Conservation (phyloP, 164 flowering plant species). For the Taxillus chinensis region DNA sequence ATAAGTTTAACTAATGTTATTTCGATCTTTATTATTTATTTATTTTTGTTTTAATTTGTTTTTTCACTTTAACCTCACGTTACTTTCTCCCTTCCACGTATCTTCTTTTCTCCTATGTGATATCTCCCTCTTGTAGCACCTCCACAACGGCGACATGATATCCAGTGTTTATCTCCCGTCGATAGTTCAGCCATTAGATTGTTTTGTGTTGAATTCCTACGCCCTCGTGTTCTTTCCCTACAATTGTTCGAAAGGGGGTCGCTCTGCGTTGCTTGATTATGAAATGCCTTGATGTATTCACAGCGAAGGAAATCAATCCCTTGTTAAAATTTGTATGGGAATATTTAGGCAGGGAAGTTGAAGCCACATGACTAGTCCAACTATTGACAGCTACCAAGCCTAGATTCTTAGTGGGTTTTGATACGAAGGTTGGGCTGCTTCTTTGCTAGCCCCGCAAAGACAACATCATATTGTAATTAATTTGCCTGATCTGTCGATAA, state of each 20-base stretch:
- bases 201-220: constrained; percentile 23
- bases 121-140: too few relatives aligned
- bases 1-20: too few relatives aligned
- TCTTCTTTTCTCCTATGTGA: too few relatives aligned
- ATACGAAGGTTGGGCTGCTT: constrained; percentile 36
- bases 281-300: constrained; percentile 42
- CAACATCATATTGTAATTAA: too few relatives aligned
- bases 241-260: constrained; percentile 36
- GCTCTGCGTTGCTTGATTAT: constrained; percentile 28
- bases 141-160: too few relatives aligned
- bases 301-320: constrained; percentile 34
- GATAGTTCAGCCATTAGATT: constrained; percentile 25
- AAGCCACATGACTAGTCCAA: constrained; percentile 35
- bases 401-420: constrained; percentile 40
- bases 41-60: too few relatives aligned
- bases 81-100: too few relatives aligned
- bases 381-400: constrained; percentile 31
- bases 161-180: too few relatives aligned
- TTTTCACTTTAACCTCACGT: too few relatives aligned
- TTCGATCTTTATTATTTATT: too few relatives aligned
- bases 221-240: constrained; percentile 27
- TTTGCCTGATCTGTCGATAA: too few relatives aligned
- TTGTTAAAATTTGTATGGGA: constrained; percentile 28
- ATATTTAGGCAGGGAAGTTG: constrained; percentile 34
- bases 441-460: background rate